Evolutionary conservation across 2,329 filamentous ascomycete genomes (phyloP).

Genomic region (Phialophora chinensis): DNA sequence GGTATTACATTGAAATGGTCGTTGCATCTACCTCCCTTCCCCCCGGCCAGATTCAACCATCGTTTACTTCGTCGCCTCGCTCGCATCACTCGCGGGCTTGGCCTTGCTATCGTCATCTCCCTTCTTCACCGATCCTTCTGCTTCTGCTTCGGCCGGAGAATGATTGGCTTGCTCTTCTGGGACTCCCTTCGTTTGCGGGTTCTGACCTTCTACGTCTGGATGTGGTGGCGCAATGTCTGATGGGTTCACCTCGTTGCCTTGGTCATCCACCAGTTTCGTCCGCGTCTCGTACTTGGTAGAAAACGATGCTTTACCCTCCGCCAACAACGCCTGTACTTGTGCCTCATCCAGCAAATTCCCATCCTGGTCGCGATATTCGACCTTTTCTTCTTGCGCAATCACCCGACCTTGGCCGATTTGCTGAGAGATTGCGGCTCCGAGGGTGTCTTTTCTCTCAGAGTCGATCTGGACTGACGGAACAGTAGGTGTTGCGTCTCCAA

Average conservation of each 20-base stretch:
- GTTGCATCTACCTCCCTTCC: constrained; percentile 10
- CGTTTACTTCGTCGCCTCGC: constrained; percentile 52
- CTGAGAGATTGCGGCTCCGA: constrained; percentile 43
- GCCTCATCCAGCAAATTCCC: constrained; percentile 86
- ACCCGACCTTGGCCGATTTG: constrained; percentile 42
- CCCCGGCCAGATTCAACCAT: not conserved
- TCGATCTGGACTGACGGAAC: constrained; percentile 30
- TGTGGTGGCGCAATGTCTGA: constrained; percentile 57
- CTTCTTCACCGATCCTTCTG: constrained; percentile 46
- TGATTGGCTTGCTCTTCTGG: constrained; percentile 48
- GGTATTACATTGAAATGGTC: constrained; percentile 23
- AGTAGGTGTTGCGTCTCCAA: constrained; percentile 32
- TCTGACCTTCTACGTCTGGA: constrained; percentile 63
- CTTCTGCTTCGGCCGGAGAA: constrained; percentile 43
- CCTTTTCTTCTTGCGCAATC: constrained; percentile 71
- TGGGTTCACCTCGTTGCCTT: constrained; percentile 75
- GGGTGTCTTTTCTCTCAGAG: constrained; percentile 39
- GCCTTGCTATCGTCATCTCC: constrained; percentile 46
- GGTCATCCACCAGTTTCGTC: constrained; percentile 78
- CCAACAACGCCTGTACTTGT: constrained; percentile 74
- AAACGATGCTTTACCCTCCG: constrained; percentile 89
- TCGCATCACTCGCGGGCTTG: constrained; percentile 55
- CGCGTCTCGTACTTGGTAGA: constrained; percentile 95
- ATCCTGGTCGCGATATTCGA: constrained; percentile 94
- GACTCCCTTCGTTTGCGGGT: constrained; percentile 59